Evolutionary conservation across 371 early-diverging fungal genomes (phyloP), one percentile per base, ranked within the genome.

Genomic region (Chytridium lagenaria): DNA sequence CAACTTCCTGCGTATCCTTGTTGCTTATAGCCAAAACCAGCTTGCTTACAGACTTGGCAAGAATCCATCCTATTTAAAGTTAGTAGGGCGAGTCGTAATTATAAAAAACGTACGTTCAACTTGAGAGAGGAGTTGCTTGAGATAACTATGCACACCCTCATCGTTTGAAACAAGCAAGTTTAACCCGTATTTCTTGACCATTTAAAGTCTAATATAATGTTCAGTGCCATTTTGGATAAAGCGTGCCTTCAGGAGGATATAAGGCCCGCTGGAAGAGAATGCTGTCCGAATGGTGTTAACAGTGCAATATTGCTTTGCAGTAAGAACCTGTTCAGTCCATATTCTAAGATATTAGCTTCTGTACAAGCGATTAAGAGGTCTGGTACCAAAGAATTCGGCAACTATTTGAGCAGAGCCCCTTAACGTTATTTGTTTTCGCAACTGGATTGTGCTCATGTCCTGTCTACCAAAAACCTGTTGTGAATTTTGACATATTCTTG

Each of bases 251-350:
- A 3, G 90, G 83, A 19, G 95, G 92, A 73, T 95, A 95, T 19
- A 97, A 75, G 7, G 92, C 95, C 33, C 97, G 91, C 77, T 95
- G 96, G 76, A 89, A 96, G 28, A 96, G 85, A 28, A 97, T 93
- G 77, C 92, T 92, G 59, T 59, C 22, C n/a, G 39, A 57, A 0
- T n/a, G n/a, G n/a, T n/a, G n/a, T n/a, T n/a, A n/a, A n/a, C n/a
- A n/a, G n/a, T n/a, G n/a, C n/a, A n/a, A n/a, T n/a, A n/a, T n/a
- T n/a, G n/a, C n/a, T n/a, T n/a, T n/a, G n/a, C n/a, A n/a, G n/a
- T n/a, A n/a, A n/a, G n/a, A n/a, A n/a, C n/a, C n/a, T n/a, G n/a
- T n/a, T n/a, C n/a, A n/a, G n/a, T n/a, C n/a, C n/a, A n/a, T n/a
- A n/a, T n/a, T n/a, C n/a, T n/a, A n/a, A n/a, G n/a, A n/a, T n/a